A percentile compares a stretch with the other conserved stretches of the same genome.
Evolutionary conservation across 2,329 filamentous ascomycete genomes (phyloP).

Genomic region (Sporothrix variecibatus): DNA sequence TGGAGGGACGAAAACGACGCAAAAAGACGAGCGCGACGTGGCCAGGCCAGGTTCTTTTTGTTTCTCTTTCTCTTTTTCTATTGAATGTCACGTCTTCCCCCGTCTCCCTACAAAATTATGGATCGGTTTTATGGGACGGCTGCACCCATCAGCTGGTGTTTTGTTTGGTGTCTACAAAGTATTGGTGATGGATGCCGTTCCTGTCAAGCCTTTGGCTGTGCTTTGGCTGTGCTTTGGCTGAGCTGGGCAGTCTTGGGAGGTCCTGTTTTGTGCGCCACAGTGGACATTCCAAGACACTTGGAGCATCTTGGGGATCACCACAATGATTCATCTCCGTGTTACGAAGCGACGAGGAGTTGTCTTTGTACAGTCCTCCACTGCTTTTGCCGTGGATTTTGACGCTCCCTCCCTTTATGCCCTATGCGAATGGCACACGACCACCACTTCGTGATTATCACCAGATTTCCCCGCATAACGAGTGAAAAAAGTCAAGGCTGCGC

Average conservation of each 20-base stretch:
- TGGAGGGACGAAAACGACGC: too few species aligned
- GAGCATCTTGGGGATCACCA: neutral
- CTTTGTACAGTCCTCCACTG: too few species aligned
- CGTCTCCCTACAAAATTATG: neutral
- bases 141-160: neutral
- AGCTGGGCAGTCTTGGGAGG: neutral
- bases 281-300: constrained; percentile 3
- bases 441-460: neutral
- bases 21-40: neutral
- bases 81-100: neutral
- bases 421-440: neutral
- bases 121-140: neutral
- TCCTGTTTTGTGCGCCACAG: constrained; percentile 4
- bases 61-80: neutral
- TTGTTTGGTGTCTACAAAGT: neutral
- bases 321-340: constrained; percentile 7
- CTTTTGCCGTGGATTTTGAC: neutral
- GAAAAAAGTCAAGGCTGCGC: neutral
- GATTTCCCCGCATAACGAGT: neutral
- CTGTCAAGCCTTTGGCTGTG: neutral
- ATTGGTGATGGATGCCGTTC: neutral
- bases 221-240: neutral
- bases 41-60: neutral
- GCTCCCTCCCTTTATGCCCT: neutral
- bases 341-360: neutral